A percentile compares a stretch with the other conserved stretches of the same genome.
These are phyloP conservation scores for Trametes hirsuta DNA, from an alignment of 1,284 basidiomycete genomes.

Conservation along the genomic window DNA sequence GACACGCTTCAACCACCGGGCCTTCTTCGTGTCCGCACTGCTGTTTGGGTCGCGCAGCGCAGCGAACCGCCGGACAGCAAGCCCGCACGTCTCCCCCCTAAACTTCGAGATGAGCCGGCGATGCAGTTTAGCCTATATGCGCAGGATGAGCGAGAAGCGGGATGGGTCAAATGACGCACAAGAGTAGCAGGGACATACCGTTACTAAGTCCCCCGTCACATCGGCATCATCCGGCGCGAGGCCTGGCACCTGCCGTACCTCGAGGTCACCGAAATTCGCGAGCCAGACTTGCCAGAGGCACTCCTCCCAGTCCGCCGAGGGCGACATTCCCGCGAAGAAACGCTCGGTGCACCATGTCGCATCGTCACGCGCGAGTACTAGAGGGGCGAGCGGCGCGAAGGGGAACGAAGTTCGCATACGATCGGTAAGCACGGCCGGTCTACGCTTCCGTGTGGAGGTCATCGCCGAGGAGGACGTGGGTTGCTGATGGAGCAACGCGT, in stretches of 20 bases:
- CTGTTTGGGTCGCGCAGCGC: slow-evolving; percentile 32
- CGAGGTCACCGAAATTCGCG: slow-evolving; percentile 48
- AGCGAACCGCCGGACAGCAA: slow-evolving; percentile 48
- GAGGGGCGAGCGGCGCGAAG: slow-evolving; percentile 46
- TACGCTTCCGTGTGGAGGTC: slow-evolving; percentile 11
- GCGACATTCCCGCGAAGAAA: slow-evolving; percentile 48
- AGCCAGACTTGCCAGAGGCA: slow-evolving; percentile 74
- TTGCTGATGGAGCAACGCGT: slow-evolving; percentile 21
- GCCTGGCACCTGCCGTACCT: slow-evolving; percentile 31
- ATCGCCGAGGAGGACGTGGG: slow-evolving; percentile 16
- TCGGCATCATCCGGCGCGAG: background rate
- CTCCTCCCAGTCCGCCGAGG: slow-evolving; percentile 60
- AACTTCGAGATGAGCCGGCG: slow-evolving; percentile 50
- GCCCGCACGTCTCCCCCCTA: slow-evolving; percentile 57
- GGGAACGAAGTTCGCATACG: slow-evolving; percentile 37
- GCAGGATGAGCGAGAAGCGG: background rate
- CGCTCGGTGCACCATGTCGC: slow-evolving; percentile 69
- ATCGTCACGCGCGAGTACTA: slow-evolving; percentile 51
- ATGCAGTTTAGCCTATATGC: slow-evolving; percentile 42
- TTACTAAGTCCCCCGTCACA: slow-evolving; percentile 1
- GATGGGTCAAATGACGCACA: background rate
- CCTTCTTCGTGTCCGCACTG: slow-evolving; percentile 31
- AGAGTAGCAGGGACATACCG: slow-evolving; percentile 7
- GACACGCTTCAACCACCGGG: slow-evolving; percentile 37
- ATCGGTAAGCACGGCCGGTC: slow-evolving; percentile 35